Evolutionary conservation across 2,329 filamentous ascomycete genomes (phyloP).

Genomic region (Falciphora oryzae): DNA sequence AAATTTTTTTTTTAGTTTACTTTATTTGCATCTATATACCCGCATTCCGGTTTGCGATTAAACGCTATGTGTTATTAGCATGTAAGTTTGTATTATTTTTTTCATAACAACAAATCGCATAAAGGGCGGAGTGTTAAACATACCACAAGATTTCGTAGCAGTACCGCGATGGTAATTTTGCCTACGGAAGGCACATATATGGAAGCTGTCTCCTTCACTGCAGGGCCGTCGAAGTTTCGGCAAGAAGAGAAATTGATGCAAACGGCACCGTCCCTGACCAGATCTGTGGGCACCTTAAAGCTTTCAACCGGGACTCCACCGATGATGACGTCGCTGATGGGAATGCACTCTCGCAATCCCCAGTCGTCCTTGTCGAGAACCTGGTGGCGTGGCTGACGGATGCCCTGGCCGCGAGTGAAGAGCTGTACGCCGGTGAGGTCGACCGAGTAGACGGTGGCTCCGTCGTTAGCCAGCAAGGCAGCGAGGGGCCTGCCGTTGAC

Average conservation of each 20-base stretch:
- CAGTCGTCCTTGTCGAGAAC: conserved; percentile 78
- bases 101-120: background rate
- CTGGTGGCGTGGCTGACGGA: conserved; percentile 80
- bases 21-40: too few species aligned
- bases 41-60: too few species aligned
- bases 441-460: conserved; percentile 90
- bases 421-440: conserved; percentile 88
- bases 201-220: conserved; percentile 89
- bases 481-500: conserved; percentile 92
- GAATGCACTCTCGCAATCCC: conserved; percentile 73
- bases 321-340: conserved; percentile 90
- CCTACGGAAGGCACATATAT: conserved; percentile 97
- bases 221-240: conserved; percentile 81
- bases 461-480: conserved; percentile 90
- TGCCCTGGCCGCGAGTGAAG: conserved; percentile 83
- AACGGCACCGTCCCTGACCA: conserved; percentile 85
- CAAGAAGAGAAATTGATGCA: conserved; percentile 98
- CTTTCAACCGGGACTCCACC: conserved; percentile 81
- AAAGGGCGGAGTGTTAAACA: conserved; percentile 28
- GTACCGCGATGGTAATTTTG: conserved; percentile 91
- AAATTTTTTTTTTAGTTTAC: too few species aligned
- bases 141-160: conserved; percentile 84
- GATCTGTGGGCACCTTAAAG: conserved; percentile 82
- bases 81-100: background rate
- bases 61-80: background rate